Conservation (phyloP, 1,139 yeast genomes). For the Candida sanyaensis region DNA sequence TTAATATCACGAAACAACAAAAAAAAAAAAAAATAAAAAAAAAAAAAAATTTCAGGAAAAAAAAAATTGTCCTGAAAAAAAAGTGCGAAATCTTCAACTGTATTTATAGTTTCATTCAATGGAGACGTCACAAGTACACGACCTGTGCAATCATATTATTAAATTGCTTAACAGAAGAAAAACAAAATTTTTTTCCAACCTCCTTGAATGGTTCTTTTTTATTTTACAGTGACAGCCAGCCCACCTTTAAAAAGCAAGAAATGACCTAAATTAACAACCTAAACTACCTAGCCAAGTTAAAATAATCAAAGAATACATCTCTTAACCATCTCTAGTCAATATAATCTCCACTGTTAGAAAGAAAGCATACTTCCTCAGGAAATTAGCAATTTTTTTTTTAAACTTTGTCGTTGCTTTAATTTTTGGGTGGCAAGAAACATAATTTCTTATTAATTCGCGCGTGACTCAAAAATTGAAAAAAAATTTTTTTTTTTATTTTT, state of each 20-base stretch:
- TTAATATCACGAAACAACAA: not conserved
- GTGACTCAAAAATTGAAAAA: not conserved
- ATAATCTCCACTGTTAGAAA: too few species aligned
- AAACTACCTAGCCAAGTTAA: too few species aligned
- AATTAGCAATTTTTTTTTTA: too few species aligned
- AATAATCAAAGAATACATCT: too few species aligned
- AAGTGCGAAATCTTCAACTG: conserved; percentile 5
- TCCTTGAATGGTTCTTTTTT: not conserved
- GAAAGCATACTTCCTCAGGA: too few species aligned
- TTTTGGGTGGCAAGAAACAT: not conserved
- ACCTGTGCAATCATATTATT: conserved; percentile 1
- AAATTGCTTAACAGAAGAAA: not conserved
- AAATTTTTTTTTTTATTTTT: too few species aligned
- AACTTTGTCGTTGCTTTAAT: not conserved
- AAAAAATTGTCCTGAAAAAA: conserved; percentile 1
- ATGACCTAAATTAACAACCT: not conserved
- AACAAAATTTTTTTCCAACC: not conserved
- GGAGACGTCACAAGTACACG: not conserved
- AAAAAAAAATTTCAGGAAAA: not conserved
- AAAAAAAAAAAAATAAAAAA: not conserved
- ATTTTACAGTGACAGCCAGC: not conserved
- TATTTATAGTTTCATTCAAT: conserved; percentile 3
- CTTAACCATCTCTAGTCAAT: too few species aligned
- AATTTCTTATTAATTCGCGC: not conserved
- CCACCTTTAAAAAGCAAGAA: not conserved